These are phyloP conservation scores for Silybum marianum DNA, from an alignment of 129 eudicot species.

Conservation along the genomic window DNA sequence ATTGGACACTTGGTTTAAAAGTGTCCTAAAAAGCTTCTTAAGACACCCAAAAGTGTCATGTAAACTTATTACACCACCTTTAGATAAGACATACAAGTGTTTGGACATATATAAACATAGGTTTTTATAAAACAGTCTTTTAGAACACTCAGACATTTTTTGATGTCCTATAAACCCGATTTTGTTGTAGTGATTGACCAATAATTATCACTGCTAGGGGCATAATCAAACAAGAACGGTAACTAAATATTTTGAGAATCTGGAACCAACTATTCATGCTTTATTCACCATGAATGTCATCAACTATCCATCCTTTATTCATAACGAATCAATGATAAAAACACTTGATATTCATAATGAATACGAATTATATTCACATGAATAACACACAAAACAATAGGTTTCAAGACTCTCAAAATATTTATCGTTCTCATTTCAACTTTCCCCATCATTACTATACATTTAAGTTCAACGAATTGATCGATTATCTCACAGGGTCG, in stretches of 20 bases:
- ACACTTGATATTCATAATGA: background rate
- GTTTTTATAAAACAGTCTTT: too few species aligned
- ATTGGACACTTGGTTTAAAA: too few species aligned
- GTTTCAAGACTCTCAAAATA: background rate
- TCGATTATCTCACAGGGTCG: constrained; percentile 46
- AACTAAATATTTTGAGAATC: background rate
- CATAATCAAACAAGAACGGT: background rate
- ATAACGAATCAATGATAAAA: too few species aligned
- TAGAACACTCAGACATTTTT: too few species aligned
- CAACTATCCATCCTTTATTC: background rate
- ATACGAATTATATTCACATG: background rate
- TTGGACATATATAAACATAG: too few species aligned
- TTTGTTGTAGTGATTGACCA: too few species aligned
- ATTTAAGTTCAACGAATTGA: background rate
- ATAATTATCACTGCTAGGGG: too few species aligned
- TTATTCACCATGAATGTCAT: background rate
- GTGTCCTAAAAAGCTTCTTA: too few species aligned
- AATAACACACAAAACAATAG: background rate
- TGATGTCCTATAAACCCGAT: too few species aligned
- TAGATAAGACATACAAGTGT: too few species aligned
- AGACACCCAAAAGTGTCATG: too few species aligned
- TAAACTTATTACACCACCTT: too few species aligned
- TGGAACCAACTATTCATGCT: background rate
- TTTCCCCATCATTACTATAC: background rate
- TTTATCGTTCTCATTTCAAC: background rate